phyloP scores from a whole-genome alignment of 345 rosid genomes.

The Clausena lansium region DNA sequence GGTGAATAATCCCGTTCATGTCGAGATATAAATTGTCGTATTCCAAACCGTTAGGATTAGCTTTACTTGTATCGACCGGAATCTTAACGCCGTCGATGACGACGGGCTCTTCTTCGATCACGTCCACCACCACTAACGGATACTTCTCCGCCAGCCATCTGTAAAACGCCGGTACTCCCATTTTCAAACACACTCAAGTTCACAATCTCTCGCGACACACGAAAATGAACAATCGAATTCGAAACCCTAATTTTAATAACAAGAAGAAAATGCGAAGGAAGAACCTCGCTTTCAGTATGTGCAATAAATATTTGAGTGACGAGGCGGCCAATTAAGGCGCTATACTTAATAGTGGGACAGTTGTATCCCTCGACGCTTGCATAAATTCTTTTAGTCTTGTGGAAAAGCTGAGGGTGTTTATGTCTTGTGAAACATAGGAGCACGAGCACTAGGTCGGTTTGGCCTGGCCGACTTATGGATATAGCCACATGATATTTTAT shows the following conservation, averaged over 20 bases:
- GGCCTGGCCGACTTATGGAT: not conserved
- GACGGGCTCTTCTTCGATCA: conserved; percentile 79
- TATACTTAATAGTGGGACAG: not conserved
- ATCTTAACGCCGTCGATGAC: conserved; percentile 56
- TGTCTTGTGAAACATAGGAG: not conserved
- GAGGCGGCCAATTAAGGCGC: conserved; percentile 6
- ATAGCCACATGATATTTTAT: not conserved
- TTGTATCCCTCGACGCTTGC: not conserved
- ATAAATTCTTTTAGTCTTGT: not conserved
- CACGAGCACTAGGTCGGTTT: not conserved
- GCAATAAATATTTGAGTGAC: not conserved
- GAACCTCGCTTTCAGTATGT: not conserved
- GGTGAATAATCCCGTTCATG: conserved; percentile 98
- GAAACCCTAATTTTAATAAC: conserved; percentile 18
- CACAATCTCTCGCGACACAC: conserved; percentile 3
- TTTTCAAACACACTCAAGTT: conserved; percentile 18
- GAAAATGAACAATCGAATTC: not conserved
- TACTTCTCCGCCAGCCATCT: conserved; percentile 91
- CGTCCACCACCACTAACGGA: conserved; percentile 72
- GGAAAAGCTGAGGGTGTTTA: not conserved
- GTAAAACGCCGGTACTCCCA: conserved; percentile 98
- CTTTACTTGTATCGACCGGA: conserved; percentile 80
- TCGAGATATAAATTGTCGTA: conserved; percentile 95
- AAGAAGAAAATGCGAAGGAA: not conserved
- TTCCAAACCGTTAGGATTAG: conserved; percentile 78